Conservation (phyloP, 2,329 filamentous ascomycete species). For the Lachnellula arida region DNA sequence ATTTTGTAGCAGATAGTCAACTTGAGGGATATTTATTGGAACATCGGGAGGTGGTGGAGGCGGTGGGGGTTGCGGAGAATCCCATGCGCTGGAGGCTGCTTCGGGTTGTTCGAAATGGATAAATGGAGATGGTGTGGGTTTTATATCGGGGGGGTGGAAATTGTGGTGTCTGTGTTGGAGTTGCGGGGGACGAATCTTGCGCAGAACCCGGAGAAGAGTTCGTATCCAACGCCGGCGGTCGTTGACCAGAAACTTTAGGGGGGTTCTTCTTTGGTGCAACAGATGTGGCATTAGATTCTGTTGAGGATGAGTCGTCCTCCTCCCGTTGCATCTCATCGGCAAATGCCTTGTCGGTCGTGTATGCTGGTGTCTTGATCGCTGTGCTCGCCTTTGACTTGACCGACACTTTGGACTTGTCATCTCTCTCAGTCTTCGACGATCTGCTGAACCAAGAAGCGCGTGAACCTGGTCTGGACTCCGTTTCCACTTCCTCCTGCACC, state of each 20-base stretch:
- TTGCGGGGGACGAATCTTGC: conserved; percentile 54
- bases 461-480: conserved; percentile 39
- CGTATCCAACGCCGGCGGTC: conserved; percentile 23
- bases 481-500: conserved; percentile 36
- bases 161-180: conserved; percentile 51
- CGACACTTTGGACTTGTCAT: conserved; percentile 49
- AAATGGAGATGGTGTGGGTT: conserved; percentile 30
- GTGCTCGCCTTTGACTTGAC: conserved; percentile 52
- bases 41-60: conserved; percentile 59
- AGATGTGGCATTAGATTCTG: conserved; percentile 37
- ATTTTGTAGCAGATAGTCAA: conserved; percentile 89
- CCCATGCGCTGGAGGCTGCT: conserved; percentile 25
- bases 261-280: conserved; percentile 34
- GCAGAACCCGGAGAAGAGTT: conserved; percentile 44
- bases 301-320: conserved; percentile 27
- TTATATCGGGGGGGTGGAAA: conserved; percentile 35
- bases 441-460: conserved; percentile 40
- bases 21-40: conserved; percentile 67
- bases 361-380: conserved; percentile 42
- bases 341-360: conserved; percentile 21
- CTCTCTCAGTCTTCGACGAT: conserved; percentile 27
- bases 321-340: conserved; percentile 11
- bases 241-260: conserved; percentile 38
- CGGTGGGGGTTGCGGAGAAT: conserved; percentile 55
- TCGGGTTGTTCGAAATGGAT: conserved; percentile 35